Evolutionary conservation across 257 asterid genomes (phyloP).

Genomic region (Gentiana macrophylla): DNA sequence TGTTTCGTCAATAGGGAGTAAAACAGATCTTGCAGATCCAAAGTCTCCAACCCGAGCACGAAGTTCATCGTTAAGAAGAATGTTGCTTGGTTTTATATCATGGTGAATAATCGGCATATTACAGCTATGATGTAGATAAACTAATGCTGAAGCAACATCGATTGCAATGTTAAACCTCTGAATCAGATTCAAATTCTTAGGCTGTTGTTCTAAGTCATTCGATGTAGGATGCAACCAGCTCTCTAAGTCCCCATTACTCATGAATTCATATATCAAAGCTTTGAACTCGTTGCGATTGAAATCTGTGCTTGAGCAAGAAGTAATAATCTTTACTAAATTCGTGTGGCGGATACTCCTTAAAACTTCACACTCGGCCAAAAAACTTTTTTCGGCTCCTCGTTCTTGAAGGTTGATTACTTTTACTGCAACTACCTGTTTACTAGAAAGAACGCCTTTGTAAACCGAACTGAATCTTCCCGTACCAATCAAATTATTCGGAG

Average conservation of each 20-base stretch:
- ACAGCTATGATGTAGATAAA: slow-evolving; percentile 20
- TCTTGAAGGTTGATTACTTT: slow-evolving; percentile 16
- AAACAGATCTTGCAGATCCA: slow-evolving; percentile 23
- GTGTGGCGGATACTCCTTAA: slow-evolving; percentile 19
- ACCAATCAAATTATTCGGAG: slow-evolving; percentile 10
- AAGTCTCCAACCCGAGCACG: slow-evolving; percentile 24
- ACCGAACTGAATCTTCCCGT: slow-evolving; percentile 14
- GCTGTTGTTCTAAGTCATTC: background rate
- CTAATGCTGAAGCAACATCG: slow-evolving; percentile 18
- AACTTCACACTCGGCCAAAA: slow-evolving; percentile 20
- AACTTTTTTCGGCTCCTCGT: slow-evolving; percentile 19
- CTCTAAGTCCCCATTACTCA: slow-evolving; percentile 17
- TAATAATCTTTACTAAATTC: slow-evolving; percentile 19
- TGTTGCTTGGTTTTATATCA: slow-evolving; percentile 24
- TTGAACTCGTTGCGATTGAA: slow-evolving; percentile 19
- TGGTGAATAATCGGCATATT: slow-evolving; percentile 17
- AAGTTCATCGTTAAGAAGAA: slow-evolving; percentile 20
- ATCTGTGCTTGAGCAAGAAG: slow-evolving; percentile 24
- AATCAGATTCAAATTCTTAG: slow-evolving; percentile 3
- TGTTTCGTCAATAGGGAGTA: slow-evolving; percentile 1
- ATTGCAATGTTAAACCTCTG: slow-evolving; percentile 20
- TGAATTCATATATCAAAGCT: slow-evolving; percentile 17
- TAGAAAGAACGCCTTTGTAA: slow-evolving; percentile 15
- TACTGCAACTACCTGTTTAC: slow-evolving; percentile 12
- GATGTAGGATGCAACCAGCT: slow-evolving; percentile 12